phyloP scores from a whole-genome alignment of 208 protist species.

The Wallacemonas collosoma region DNA sequence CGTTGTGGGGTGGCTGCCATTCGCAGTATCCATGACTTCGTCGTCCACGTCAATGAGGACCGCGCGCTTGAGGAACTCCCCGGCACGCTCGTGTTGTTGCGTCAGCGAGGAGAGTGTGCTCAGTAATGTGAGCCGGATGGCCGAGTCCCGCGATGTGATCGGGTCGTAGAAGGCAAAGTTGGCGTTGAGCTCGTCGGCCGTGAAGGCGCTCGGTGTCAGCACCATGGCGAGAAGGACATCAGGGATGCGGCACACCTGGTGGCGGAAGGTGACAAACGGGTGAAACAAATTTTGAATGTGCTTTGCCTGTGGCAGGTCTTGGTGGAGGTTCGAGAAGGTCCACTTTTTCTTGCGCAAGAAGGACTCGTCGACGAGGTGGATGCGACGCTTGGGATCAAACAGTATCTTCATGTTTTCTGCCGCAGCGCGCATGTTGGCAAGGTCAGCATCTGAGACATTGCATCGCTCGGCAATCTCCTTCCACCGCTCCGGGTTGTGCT shows the following conservation, averaged over 20 bases:
- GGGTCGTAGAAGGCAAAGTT: conserved; percentile 90
- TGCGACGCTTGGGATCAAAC: conserved; percentile 80
- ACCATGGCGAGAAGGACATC: conserved; percentile 86
- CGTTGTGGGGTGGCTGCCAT: conserved; percentile 76
- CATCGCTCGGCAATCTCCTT: conserved; percentile 60
- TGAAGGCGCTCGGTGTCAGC: conserved; percentile 77
- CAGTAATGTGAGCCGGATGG: conserved; percentile 73
- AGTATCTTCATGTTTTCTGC: conserved; percentile 70
- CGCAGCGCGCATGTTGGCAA: conserved; percentile 73
- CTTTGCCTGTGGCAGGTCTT: conserved; percentile 16
- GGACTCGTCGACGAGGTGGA: conserved; percentile 85
- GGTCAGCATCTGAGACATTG: conserved; percentile 70
- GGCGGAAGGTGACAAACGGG: conserved; percentile 83
- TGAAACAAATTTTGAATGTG: conserved; percentile 71
- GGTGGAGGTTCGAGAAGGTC: conserved; percentile 62
- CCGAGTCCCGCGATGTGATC: conserved; percentile 81
- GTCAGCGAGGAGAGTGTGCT: conserved; percentile 68
- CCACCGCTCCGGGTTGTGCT: conserved; percentile 65
- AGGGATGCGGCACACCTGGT: conserved; percentile 81
- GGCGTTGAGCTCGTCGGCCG: conserved; percentile 68
- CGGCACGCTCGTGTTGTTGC: conserved; percentile 57
- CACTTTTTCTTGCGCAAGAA: conserved; percentile 90
- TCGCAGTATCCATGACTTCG: conserved; percentile 61
- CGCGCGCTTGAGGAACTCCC: conserved; percentile 42
- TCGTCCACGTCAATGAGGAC: conserved; percentile 84